These are phyloP conservation scores for Xylariaceae sp. DNA, from an alignment of 2,329 filamentous ascomycete species.

Conservation along the genomic window DNA sequence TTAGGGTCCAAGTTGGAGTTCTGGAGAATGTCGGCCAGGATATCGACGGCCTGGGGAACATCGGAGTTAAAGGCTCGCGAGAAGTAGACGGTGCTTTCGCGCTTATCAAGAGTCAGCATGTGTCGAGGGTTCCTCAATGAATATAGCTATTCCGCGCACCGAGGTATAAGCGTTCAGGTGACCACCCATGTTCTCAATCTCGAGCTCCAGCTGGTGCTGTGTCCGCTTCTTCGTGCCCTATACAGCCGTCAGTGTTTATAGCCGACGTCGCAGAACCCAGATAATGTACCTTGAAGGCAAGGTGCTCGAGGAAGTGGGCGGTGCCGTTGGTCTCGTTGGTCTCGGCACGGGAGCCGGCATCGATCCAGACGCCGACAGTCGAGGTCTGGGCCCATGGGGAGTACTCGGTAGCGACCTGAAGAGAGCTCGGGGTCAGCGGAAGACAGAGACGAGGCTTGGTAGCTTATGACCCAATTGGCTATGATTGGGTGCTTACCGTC, in stretches of 20 bases:
- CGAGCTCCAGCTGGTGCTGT: constrained; percentile 95
- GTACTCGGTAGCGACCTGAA: constrained; percentile 92
- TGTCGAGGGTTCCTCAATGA: not conserved
- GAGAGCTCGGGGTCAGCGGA: constrained; percentile 18
- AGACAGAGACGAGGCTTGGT: not conserved
- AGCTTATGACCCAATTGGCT: constrained; percentile 26
- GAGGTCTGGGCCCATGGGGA: constrained; percentile 97
- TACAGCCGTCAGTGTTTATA: constrained; percentile 18
- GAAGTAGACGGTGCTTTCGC: constrained; percentile 99
- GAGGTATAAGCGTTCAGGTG: constrained; percentile 99
- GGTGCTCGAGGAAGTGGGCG: constrained; percentile 98
- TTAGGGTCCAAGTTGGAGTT: constrained; percentile 95
- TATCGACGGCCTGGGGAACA: constrained; percentile 93
- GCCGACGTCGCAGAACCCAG: constrained; percentile 8
- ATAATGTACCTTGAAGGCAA: constrained; percentile 88
- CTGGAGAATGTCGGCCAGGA: constrained; percentile 97
- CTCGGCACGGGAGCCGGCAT: constrained; percentile 96
- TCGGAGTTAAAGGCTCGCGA: constrained; percentile 98
- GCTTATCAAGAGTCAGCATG: constrained; percentile 46
- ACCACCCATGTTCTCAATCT: constrained; percentile 99
- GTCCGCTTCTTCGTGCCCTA: constrained; percentile 90
- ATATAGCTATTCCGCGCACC: constrained; percentile 52
- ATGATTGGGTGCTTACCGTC: constrained; percentile 61
- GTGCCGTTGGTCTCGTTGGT: constrained; percentile 98
- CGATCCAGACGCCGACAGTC: constrained; percentile 98